These are phyloP conservation scores for Epichloe sibirici DNA, from an alignment of 2,329 filamentous ascomycete genomes.

Conservation along the genomic window DNA sequence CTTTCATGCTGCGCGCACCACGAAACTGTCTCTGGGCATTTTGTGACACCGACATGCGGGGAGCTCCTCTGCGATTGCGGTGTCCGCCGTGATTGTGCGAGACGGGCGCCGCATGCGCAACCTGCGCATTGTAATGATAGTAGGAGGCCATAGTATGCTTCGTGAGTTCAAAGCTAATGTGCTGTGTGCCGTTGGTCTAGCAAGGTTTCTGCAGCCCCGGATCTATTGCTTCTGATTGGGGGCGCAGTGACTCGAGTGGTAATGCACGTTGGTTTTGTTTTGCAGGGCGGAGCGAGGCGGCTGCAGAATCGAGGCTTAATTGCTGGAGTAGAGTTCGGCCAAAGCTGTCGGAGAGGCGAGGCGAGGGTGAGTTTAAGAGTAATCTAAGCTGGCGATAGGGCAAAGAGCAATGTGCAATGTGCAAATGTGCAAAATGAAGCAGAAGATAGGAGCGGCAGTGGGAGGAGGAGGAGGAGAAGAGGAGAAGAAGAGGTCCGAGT, in stretches of 20 bases:
- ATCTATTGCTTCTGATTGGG: slow-evolving; percentile 2
- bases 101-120: slow-evolving; percentile 44
- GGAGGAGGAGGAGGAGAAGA: not conserved
- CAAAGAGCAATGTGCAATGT: too few species aligned
- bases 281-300: not conserved
- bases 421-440: not conserved
- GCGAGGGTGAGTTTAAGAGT: not conserved
- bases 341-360: not conserved
- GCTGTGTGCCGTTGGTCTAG: not conserved
- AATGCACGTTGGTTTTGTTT: not conserved
- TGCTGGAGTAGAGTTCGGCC: not conserved
- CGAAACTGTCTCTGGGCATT: slow-evolving; percentile 81
- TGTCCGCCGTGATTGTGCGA: slow-evolving; percentile 63
- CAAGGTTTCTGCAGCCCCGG: slow-evolving; percentile 1
- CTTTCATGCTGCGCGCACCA: slow-evolving; percentile 74
- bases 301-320: not conserved
- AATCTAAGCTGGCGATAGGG: not conserved
- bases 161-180: not conserved
- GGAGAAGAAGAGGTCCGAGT: not conserved
- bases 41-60: slow-evolving; percentile 67
- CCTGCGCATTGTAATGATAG: slow-evolving; percentile 49
- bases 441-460: not conserved
- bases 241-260: slow-evolving; percentile 9
- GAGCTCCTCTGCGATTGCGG: slow-evolving; percentile 70
- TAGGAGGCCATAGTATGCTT: slow-evolving; percentile 44